phyloP scores from a whole-genome alignment of 164 flowering plant species.

The Amborella trichopoda region DNA sequence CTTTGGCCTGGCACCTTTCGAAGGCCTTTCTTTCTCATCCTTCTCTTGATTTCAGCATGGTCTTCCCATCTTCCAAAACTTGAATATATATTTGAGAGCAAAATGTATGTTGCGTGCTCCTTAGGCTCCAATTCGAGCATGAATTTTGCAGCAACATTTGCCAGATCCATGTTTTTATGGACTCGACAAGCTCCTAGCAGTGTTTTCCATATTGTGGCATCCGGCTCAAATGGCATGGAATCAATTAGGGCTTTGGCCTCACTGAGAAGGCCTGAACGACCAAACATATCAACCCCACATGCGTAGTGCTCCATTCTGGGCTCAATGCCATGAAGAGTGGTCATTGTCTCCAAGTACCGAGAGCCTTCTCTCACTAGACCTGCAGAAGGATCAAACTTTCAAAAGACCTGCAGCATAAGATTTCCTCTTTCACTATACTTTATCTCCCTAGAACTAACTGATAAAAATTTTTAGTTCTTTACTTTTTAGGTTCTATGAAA shows the following conservation, averaged over 20 bases:
- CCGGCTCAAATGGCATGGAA: constrained; percentile 69
- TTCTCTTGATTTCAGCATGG: constrained; percentile 45
- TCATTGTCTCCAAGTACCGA: constrained; percentile 41
- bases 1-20: constrained; percentile 88
- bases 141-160: constrained; percentile 35
- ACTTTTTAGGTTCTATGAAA: too few species aligned
- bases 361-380: constrained; percentile 63
- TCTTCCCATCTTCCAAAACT: constrained; percentile 59
- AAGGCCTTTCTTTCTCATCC: constrained; percentile 71
- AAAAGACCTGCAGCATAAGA: too few species aligned
- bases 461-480: too few species aligned
- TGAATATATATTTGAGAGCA: constrained; percentile 66
- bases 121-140: constrained; percentile 55
- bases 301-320: constrained; percentile 84
- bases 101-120: constrained; percentile 75
- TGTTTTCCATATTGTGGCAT: constrained; percentile 70
- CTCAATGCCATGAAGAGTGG: constrained; percentile 41
- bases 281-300: constrained; percentile 68
- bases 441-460: too few species aligned
- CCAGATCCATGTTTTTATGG: constrained; percentile 59
- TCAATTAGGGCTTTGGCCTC: constrained; percentile 51
- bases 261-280: constrained; percentile 57
- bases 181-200: constrained; percentile 66
- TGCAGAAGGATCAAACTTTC: too few species aligned
- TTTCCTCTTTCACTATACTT: too few species aligned